These are phyloP conservation scores for Irpex sp. DNA, from an alignment of 1,284 basidiomycete species.

Conservation along the genomic window DNA sequence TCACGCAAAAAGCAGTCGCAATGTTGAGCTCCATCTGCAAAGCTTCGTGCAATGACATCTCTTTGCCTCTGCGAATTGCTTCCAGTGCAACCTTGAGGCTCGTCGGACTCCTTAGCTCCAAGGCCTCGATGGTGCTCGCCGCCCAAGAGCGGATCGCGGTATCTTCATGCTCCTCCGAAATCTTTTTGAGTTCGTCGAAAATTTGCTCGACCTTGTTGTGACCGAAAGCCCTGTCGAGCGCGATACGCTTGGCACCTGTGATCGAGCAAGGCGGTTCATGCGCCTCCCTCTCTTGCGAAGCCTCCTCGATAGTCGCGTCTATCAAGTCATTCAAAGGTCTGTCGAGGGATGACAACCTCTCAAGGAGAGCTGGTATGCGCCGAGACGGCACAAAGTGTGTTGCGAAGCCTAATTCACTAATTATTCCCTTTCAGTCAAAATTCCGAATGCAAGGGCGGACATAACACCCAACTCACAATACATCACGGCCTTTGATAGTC, in stretches of 20 bases:
- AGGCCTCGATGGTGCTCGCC: constrained; percentile 53
- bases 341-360: constrained; percentile 59
- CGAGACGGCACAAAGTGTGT: constrained; percentile 86
- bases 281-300: constrained; percentile 53
- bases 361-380: constrained; percentile 66
- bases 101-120: constrained; percentile 81
- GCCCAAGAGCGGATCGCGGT: constrained; percentile 71
- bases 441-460: constrained; percentile 1
- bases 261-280: constrained; percentile 57
- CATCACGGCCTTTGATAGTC: constrained; percentile 70
- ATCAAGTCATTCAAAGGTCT: constrained; percentile 46
- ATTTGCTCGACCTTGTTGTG: constrained; percentile 72
- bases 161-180: constrained; percentile 40
- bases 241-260: constrained; percentile 61
- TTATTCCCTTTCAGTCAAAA: constrained; percentile 7
- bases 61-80: constrained; percentile 70
- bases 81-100: constrained; percentile 84
- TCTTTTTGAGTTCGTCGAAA: constrained; percentile 49
- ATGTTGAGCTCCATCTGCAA: constrained; percentile 83
- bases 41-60: constrained; percentile 59
- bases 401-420: constrained; percentile 84
- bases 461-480: constrained; percentile 60
- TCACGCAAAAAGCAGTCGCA: constrained; percentile 77
- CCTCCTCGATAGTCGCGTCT: constrained; percentile 64
- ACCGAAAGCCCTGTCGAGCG: constrained; percentile 78